These are phyloP conservation scores for Pseudopediastrum boryanum DNA, from an alignment of 139 green algal species.

Conservation along the genomic window DNA sequence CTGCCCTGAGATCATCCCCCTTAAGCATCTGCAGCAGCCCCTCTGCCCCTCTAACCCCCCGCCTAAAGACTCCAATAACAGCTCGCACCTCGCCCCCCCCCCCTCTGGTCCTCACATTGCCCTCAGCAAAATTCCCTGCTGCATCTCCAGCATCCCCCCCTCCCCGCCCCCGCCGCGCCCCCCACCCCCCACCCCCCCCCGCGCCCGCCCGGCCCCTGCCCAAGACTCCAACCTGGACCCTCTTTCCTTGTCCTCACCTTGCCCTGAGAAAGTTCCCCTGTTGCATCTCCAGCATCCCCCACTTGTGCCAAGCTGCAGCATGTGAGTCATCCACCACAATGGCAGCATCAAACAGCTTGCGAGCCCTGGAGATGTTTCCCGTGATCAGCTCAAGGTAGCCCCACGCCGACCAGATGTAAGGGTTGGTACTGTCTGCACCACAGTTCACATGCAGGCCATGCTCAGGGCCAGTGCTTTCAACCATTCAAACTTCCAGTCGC, in stretches of 20 bases:
- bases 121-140: slow-evolving; percentile 80
- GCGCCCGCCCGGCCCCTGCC: too few species aligned
- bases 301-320: slow-evolving; percentile 95
- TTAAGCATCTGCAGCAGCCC: not conserved
- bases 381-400: slow-evolving; percentile 81
- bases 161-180: too few species aligned
- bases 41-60: not conserved
- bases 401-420: slow-evolving; percentile 94
- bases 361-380: slow-evolving; percentile 72
- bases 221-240: too few species aligned
- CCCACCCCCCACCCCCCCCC: too few species aligned
- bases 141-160: slow-evolving; percentile 95
- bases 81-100: too few species aligned
- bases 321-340: slow-evolving; percentile 84
- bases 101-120: slow-evolving; percentile 72
- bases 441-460: too few species aligned
- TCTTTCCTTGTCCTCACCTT: too few species aligned
- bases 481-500: too few species aligned
- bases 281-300: slow-evolving; percentile 93
- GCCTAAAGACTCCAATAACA: too few species aligned
- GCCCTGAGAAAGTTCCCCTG: slow-evolving; percentile 87
- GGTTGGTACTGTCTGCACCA: slow-evolving; percentile 70
- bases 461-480: too few species aligned
- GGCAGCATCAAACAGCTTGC: slow-evolving; percentile 93
- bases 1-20: too few species aligned